A percentile compares a stretch with the other conserved stretches of the same genome.
Conservation (phyloP, 1,284 basidiomycete species). For the Tausonia pullulans region DNA sequence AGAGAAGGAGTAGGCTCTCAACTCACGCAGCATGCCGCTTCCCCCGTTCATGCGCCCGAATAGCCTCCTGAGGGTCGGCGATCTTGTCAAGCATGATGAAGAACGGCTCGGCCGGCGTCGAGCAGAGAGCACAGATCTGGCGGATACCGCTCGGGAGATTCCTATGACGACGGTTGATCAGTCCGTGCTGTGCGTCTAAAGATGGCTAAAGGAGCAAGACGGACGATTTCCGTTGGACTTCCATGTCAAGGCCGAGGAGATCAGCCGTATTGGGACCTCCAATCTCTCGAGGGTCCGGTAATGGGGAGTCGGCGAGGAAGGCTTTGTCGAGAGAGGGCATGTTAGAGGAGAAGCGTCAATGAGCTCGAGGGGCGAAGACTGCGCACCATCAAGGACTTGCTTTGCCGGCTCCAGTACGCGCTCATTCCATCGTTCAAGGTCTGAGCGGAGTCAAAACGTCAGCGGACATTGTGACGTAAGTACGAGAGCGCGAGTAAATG, state of each 20-base stretch:
- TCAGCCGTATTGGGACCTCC: slow-evolving; percentile 1
- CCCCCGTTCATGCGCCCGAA: background rate
- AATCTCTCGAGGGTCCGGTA: background rate
- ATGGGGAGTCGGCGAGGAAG: background rate
- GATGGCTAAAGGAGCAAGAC: background rate
- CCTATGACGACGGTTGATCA: background rate
- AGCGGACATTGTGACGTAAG: background rate
- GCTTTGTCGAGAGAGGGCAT: background rate
- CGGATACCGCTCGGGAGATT: background rate
- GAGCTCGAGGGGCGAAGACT: background rate
- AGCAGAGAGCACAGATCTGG: slow-evolving; percentile 3
- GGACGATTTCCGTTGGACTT: background rate
- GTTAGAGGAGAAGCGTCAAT: background rate
- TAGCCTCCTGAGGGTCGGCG: background rate
- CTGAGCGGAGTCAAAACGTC: background rate
- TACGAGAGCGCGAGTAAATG: background rate
- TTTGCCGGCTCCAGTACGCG: slow-evolving; percentile 12
- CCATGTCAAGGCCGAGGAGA: background rate
- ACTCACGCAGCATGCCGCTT: slow-evolving; percentile 7
- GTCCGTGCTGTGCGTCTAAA: too few relatives aligned
- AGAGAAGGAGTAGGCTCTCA: too few relatives aligned
- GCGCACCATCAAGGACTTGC: slow-evolving; percentile 11
- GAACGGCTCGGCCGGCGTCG: slow-evolving; percentile 1
- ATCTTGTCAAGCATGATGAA: slow-evolving; percentile 9
- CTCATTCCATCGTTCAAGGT: slow-evolving; percentile 9